phyloP scores from a whole-genome alignment of 345 rosid species.

The Camelina laxa region DNA sequence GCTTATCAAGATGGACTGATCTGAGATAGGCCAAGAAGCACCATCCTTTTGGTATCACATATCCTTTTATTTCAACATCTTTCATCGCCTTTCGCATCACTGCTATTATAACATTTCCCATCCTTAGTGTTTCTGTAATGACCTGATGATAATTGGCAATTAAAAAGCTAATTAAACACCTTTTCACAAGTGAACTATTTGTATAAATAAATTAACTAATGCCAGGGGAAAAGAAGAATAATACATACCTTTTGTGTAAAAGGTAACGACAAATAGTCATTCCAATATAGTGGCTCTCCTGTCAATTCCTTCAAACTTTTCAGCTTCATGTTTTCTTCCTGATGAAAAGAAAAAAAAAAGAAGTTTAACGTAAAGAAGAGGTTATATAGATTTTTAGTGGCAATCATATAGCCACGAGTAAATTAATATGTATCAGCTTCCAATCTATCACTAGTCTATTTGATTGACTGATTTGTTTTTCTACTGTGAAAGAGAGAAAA shows the following conservation, averaged over 20 bases:
- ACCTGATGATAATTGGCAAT: conserved; percentile 55
- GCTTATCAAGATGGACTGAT: conserved; percentile 94
- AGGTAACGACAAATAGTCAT: conserved; percentile 76
- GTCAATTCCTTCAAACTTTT: conserved; percentile 65
- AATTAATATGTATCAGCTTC: neutral
- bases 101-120: conserved; percentile 89
- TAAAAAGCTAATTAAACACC: conserved; percentile 11
- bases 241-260: conserved; percentile 82
- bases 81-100: conserved; percentile 92
- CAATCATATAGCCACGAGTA: conserved; percentile 28
- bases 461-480: neutral
- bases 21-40: conserved; percentile 82
- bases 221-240: neutral
- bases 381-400: neutral
- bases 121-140: conserved; percentile 84
- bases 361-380: neutral
- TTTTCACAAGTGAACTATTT: conserved; percentile 20
- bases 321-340: conserved; percentile 88
- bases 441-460: neutral
- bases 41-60: conserved; percentile 94
- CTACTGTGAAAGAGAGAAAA: conserved; percentile 10
- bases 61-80: conserved; percentile 80
- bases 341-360: neutral
- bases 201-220: no score
- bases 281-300: conserved; percentile 75